phyloP scores from a whole-genome alignment of 208 protist genomes.

The Porcisia deanei region DNA sequence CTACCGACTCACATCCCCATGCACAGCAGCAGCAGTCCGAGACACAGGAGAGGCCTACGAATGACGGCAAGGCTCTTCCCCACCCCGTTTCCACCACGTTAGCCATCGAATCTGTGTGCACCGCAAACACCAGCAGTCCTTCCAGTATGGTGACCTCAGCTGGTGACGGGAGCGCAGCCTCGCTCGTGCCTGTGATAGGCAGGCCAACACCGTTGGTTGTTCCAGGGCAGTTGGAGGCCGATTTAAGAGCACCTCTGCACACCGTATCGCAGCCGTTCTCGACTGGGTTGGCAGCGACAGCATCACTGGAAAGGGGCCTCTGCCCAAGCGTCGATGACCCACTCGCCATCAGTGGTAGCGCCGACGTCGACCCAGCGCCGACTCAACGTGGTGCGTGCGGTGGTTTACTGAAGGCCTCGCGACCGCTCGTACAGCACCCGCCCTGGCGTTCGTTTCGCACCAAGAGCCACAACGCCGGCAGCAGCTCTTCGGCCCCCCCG shows the following conservation, averaged over 20 bases:
- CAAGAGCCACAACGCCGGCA: background rate
- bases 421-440: conserved; percentile 10
- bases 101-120: background rate
- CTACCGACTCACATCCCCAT: background rate
- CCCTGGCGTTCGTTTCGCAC: conserved; percentile 19
- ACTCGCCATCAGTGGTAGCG: background rate
- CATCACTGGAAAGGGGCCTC: background rate
- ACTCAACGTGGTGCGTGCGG: background rate
- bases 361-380: background rate
- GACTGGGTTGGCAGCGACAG: background rate
- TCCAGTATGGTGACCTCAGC: background rate
- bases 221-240: background rate
- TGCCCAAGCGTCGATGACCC: background rate
- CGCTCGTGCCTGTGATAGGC: background rate
- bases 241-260: background rate
- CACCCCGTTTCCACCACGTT: background rate
- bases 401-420: conserved; percentile 10
- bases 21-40: background rate
- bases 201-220: background rate
- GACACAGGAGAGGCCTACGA: background rate
- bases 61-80: background rate
- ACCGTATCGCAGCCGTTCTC: background rate
- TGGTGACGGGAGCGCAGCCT: background rate
- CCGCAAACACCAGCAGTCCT: background rate
- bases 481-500: background rate